Evolutionary conservation across 2,329 filamentous ascomycete genomes (phyloP).

Genomic region (Pseudopithomyces chartarum): DNA sequence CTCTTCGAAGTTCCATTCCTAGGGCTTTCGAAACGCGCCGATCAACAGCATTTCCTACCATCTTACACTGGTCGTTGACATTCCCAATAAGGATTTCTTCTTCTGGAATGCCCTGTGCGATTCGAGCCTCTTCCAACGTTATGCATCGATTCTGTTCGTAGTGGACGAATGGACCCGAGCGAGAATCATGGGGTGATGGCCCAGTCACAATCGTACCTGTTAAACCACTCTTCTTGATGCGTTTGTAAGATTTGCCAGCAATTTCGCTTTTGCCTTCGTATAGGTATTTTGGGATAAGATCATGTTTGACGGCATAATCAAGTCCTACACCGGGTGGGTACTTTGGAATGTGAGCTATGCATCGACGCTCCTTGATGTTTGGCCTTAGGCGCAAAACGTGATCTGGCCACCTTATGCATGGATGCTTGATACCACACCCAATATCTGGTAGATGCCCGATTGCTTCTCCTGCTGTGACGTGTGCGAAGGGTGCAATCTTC

Average conservation of each 20-base stretch:
- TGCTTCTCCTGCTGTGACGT: slow-evolving; percentile 59
- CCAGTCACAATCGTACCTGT: slow-evolving; percentile 68
- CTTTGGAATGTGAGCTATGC: slow-evolving; percentile 65
- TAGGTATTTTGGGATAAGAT: slow-evolving; percentile 38
- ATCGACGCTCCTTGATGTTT: slow-evolving; percentile 41
- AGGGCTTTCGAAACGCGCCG: slow-evolving; percentile 69
- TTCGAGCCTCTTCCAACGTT: slow-evolving; percentile 68
- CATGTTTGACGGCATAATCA: slow-evolving; percentile 39
- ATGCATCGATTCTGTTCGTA: slow-evolving; percentile 68
- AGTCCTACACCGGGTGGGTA: slow-evolving; percentile 48
- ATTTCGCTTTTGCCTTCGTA: slow-evolving; percentile 24
- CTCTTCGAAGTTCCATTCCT: slow-evolving; percentile 60
- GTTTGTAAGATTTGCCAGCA: slow-evolving; percentile 50
- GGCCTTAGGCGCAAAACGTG: slow-evolving; percentile 57
- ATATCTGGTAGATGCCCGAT: slow-evolving; percentile 67
- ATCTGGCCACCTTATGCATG: slow-evolving; percentile 70
- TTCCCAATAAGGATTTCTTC: slow-evolving; percentile 70
- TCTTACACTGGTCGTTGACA: slow-evolving; percentile 61
- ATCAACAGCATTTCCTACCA: slow-evolving; percentile 79
- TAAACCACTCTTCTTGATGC: slow-evolving; percentile 58
- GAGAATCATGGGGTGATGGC: slow-evolving; percentile 58
- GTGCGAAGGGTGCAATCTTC: slow-evolving; percentile 64
- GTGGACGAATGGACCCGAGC: slow-evolving; percentile 63
- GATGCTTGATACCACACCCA: slow-evolving; percentile 63
- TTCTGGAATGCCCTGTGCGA: slow-evolving; percentile 73